Conservation (phyloP, 345 rosid species). For the Geranium brycei region DNA sequence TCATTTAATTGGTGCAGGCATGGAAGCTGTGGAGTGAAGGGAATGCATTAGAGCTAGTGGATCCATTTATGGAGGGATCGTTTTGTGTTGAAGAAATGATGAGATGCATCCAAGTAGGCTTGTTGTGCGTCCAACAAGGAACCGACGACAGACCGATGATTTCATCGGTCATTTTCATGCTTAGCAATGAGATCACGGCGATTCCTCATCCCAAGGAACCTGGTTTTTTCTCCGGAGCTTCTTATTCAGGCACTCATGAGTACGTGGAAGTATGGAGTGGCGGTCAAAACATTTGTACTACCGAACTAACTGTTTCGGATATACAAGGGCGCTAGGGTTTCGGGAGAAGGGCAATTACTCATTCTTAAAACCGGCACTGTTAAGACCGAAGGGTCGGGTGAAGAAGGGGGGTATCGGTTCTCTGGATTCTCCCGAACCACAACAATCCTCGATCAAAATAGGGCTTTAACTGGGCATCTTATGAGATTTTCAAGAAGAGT, state of each 20-base stretch:
- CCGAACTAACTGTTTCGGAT: no score
- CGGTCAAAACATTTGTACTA: no score
- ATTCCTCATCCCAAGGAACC: no score
- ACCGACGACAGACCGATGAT: conserved; percentile 32
- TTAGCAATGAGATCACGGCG: conserved; percentile 1
- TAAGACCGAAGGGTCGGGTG: no score
- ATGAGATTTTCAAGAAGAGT: neutral
- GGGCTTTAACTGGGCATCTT: neutral
- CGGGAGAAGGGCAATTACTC: no score
- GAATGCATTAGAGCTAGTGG: conserved; percentile 18
- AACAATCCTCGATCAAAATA: neutral
- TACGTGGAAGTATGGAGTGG: no score
- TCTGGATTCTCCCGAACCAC: neutral
- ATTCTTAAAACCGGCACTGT: no score
- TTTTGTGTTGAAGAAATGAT: conserved; percentile 18
- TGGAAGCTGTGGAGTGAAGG: conserved; percentile 25
- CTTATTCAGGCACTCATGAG: no score
- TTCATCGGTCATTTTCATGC: conserved; percentile 22
- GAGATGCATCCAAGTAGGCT: conserved; percentile 29
- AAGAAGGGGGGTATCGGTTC: neutral
- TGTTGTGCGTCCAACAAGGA: conserved; percentile 28
- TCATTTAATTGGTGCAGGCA: conserved; percentile 10
- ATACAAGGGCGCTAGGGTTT: no score
- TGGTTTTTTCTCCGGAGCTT: no score
- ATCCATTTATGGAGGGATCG: conserved; percentile 12